Base-by-base conservation (phyloP, 2,329 filamentous ascomycete genomes). In the Penicillium polonicum region DNA sequence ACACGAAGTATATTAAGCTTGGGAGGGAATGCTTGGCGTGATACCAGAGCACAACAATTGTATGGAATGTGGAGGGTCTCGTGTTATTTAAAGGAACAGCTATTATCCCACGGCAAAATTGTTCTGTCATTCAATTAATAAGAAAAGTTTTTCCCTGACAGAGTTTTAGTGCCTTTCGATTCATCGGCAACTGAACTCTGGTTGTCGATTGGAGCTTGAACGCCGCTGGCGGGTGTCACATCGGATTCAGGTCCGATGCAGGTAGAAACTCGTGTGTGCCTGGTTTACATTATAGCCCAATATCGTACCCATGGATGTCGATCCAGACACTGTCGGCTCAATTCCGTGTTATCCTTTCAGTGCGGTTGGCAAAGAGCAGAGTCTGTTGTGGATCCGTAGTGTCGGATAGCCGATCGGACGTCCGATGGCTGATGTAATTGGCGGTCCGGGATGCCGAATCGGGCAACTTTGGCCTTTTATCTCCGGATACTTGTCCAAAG, bases 351-450 rank as follows among this genome's bases (percentile, higher is more conserved):
- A 61, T 50, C 54, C 35, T 36, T 43, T 36, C 31, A 4, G 41
- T 59, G 29, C 59, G 41, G 53, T 64, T 63, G 57, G 52, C 33
- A 58, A 48, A 44, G 31, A 13, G n/a, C 9, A 33, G 19, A 31
- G n/a, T 31, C 43, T 42, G 36, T 21, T 35, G 64, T 64, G 64
- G 65, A 58, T 49, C 51, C 45, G 33, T 23, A 6, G 19, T 41
- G 27, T 67, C 64, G 64, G 65, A 67, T 42, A 25, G 52, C 65
- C 65, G 65, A 66, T 61, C 60, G 64, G 62, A 62, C 21, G 5
- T 42, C 62, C 62, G 63, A 50, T 38, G 1, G 9, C 46, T 57
- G 52, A 57, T 33, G 49, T 57, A 60, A 63, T 42, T 39, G 9
- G 3, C 42, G 53, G 43, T 31, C 31, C 5, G 27, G 27, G 25